Evolutionary conservation across 2,329 filamentous ascomycete species (phyloP).

Genomic region (Fusarium sp.): DNA sequence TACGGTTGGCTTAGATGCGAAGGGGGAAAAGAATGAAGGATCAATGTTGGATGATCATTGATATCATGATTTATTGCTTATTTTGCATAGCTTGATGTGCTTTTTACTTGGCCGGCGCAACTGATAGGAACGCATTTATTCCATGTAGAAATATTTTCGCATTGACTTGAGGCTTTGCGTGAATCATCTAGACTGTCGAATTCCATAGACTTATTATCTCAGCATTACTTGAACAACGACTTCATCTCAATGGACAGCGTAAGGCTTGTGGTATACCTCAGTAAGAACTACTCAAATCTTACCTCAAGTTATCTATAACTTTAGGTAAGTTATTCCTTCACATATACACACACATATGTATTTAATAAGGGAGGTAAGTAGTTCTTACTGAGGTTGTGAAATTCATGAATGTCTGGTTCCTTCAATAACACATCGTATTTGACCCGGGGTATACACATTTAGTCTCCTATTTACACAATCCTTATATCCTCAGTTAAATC

Average conservation of each 20-base stretch:
- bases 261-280: no score
- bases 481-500: slow-evolving; percentile 9
- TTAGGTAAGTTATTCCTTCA: no score
- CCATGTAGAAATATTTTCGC: slow-evolving; percentile 37
- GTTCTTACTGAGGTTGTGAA: no score
- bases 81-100: slow-evolving; percentile 45
- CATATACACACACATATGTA: no score
- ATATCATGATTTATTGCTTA: slow-evolving; percentile 41
- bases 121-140: slow-evolving; percentile 41
- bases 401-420: neutral
- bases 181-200: slow-evolving; percentile 36
- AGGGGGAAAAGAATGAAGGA: slow-evolving; percentile 33
- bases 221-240: neutral
- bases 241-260: no score
- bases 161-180: slow-evolving; percentile 29
- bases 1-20: slow-evolving; percentile 22
- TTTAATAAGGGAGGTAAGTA: no score
- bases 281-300: no score
- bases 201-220: slow-evolving; percentile 27
- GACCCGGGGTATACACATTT: slow-evolving; percentile 34
- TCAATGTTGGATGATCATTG: slow-evolving; percentile 30
- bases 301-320: no score
- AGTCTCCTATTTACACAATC: slow-evolving; percentile 23
- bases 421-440: slow-evolving; percentile 8
- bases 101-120: slow-evolving; percentile 41